Conservation (phyloP, 2,329 filamentous ascomycete species). For the Sporothrix protearum region DNA sequence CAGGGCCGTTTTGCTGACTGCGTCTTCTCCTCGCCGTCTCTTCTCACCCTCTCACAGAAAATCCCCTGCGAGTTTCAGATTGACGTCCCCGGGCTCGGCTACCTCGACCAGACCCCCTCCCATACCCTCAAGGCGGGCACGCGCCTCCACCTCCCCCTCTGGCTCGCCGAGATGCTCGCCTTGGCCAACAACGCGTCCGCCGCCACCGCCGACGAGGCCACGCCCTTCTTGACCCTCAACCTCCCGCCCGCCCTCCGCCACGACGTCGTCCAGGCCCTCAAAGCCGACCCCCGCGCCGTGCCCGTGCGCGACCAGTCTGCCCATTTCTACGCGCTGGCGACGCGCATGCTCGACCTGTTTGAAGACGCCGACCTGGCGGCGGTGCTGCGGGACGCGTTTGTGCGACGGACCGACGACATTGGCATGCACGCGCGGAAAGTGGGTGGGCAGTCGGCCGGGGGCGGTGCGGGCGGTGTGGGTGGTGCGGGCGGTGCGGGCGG, state of each 20-base stretch:
- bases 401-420: constrained; percentile 74
- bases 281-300: constrained; percentile 83
- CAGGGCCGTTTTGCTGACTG: no score
- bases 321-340: constrained; percentile 83
- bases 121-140: constrained; percentile 74
- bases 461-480: constrained; percentile 32
- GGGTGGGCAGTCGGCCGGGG: constrained; percentile 59
- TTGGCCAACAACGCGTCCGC: constrained; percentile 48
- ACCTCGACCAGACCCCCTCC: constrained; percentile 76
- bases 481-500: constrained; percentile 43
- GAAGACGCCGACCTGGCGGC: constrained; percentile 76
- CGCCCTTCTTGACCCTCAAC: constrained; percentile 70
- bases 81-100: constrained; percentile 79
- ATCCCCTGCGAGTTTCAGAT: constrained; percentile 93
- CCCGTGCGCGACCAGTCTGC: constrained; percentile 77
- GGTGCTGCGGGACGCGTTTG: constrained; percentile 74
- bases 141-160: constrained; percentile 78
- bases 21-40: no score
- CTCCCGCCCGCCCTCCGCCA: constrained; percentile 73
- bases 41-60: constrained; percentile 62
- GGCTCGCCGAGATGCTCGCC: constrained; percentile 92
- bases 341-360: constrained; percentile 83
- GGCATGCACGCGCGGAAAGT: constrained; percentile 86
- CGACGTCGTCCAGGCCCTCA: constrained; percentile 82
- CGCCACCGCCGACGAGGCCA: constrained; percentile 34